phyloP scores from a whole-genome alignment of 805 yeast species.

The Starmerella gropengiesseri region DNA sequence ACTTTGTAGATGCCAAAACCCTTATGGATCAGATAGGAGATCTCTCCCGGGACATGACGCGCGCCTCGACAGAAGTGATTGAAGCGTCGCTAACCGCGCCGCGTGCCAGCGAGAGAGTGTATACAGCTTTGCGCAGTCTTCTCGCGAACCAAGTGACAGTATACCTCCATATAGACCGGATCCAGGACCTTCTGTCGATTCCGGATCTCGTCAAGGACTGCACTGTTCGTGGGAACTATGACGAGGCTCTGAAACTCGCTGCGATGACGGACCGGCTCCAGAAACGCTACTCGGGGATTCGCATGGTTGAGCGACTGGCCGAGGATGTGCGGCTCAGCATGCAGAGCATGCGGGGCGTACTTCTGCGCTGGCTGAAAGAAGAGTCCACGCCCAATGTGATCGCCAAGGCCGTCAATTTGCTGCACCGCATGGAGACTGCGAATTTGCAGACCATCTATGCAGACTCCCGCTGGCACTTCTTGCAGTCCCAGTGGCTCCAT shows the following conservation, averaged over 20 bases:
- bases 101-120: constrained; percentile 19
- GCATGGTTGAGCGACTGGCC: constrained; percentile 43
- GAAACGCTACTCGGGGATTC: constrained; percentile 55
- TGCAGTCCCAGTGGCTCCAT: constrained; percentile 17
- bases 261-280: constrained; percentile 58
- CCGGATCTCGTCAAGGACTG: constrained; percentile 80
- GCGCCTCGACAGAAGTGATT: constrained; percentile 11
- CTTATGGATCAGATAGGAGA: constrained; percentile 15
- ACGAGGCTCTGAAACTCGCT: constrained; percentile 78
- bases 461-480: constrained; percentile 31
- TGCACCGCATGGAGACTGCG: constrained; percentile 41
- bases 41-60: constrained; percentile 7
- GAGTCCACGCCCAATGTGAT: constrained; percentile 69
- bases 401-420: constrained; percentile 64
- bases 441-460: constrained; percentile 23
- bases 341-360: constrained; percentile 55
- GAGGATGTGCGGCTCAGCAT: constrained; percentile 41
- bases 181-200: constrained; percentile 68
- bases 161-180: constrained; percentile 46
- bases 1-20: constrained; percentile 15
- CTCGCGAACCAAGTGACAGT: constrained; percentile 36
- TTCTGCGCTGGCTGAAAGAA: constrained; percentile 59
- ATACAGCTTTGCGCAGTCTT: constrained; percentile 19
- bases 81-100: constrained; percentile 20
- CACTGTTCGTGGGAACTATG: constrained; percentile 73